Base-by-base conservation (phyloP, 805 yeast species). In the Cyberlindnera sargentensis region DNA sequence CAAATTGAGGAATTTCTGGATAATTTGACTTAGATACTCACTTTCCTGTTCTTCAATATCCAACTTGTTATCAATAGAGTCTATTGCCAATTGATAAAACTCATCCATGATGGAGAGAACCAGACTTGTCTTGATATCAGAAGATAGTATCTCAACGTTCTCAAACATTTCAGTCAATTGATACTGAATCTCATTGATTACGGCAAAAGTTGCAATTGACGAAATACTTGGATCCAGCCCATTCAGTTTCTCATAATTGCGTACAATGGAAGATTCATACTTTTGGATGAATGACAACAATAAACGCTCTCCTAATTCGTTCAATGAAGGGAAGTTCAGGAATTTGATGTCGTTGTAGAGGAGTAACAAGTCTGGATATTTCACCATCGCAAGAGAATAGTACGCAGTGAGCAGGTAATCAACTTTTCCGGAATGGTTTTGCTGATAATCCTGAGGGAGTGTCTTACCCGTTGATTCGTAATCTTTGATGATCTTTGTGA, bases 251-350 rank as follows among this genome's bases (percentile, higher is more conserved):
- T 31, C 5, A 29, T 34, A 51, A 4, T 11, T 8, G 5, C 34
- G 20, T 10, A 30, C 38, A 4, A 57, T 47, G 5, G 35, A 36
- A 1, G 15, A 5, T 29, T 56, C 55, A 29, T 45, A 45, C 4
- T 25, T 5, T 15, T 39, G 37, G 11, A 54, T 46, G 15, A 44
- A 40, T 8, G 40, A 36, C 24, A 47, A 30, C 7, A 57, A 34
- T 23, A 51, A 38, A 3, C 43, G 26, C 7, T 56, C 52, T 71
- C 71, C 31, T 68, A 73, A 53, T 67, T 76, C 78, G 60, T 64
- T 42, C 68, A 75, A 49, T 69, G 52, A 37, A 2, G 47, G 47
- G 8, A 50, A 39, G 3, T 34, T 29, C 4, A 42, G 40, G 0
- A 40, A 24, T 26, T 37, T 15, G 8, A 55, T 28, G 32, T 57